Evolutionary conservation across 768 basidiomycete genomes (phyloP).

Genomic region (Lentinula raphanica): DNA sequence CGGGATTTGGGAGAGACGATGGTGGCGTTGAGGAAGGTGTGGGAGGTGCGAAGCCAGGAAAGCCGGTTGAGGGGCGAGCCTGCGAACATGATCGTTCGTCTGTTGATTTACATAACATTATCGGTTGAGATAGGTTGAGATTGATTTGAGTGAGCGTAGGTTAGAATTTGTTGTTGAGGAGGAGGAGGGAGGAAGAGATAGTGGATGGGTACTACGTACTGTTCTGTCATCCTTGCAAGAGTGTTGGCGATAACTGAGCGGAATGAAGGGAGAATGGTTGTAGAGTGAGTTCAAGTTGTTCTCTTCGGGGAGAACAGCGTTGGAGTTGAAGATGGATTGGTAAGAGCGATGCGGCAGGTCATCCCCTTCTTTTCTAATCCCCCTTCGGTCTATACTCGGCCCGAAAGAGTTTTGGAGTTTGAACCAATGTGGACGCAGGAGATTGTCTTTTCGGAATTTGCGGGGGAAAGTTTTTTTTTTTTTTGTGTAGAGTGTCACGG

Average conservation of each 20-base stretch:
- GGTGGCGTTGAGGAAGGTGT: constrained; percentile 71
- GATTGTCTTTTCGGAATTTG: neutral
- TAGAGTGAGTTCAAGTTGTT: neutral
- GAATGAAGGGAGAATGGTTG: neutral
- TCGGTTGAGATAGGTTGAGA: too few relatives aligned
- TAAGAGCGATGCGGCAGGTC: neutral
- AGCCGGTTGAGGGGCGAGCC: constrained; percentile 78
- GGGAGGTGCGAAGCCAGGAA: constrained; percentile 74
- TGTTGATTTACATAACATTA: neutral
- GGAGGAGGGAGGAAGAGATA: neutral
- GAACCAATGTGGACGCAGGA: neutral
- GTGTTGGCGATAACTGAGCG: constrained; percentile 4
- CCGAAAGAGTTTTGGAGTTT: too few relatives aligned
- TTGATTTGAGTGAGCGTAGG: too few relatives aligned
- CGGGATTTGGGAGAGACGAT: constrained; percentile 51
- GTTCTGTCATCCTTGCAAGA: constrained; percentile 4
- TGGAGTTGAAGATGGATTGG: neutral
- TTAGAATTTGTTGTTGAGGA: too few relatives aligned
- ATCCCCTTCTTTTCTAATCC: neutral
- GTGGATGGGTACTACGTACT: too few relatives aligned
- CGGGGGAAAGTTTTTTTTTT: too few relatives aligned
- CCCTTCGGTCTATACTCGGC: neutral
- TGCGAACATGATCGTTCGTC: constrained; percentile 13
- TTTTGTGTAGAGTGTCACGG: too few relatives aligned
- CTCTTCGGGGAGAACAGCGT: neutral